Evolutionary conservation across 441 rosid genomes (phyloP), one percentile per base, ranked within the genome.

Genomic region (Mallotus japonicus): DNA sequence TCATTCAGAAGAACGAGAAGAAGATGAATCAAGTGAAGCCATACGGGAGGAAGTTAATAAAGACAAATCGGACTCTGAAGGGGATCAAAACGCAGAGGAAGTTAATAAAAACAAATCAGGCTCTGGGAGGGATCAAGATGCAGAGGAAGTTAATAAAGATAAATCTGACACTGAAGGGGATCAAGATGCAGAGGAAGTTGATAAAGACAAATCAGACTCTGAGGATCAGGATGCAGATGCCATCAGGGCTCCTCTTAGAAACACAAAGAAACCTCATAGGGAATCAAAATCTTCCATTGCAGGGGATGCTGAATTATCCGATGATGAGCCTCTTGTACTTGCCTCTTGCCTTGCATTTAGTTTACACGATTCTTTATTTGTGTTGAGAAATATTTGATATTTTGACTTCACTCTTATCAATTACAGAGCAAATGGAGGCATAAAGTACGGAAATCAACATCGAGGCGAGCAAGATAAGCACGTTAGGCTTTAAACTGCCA

Each of bases 241-340:
- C 24, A 77, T 55, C 64, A 85, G 78, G 73, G 72, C 75, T 69
- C 76, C 81, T 73, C 65, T 66, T 22, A 70, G 65, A 73, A 60
- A 62, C 53, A 47, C 37, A 49, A 71, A 77, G 71, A 79, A 80
- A 73, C 59, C 68, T 3, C 61, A 4, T 14, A 62, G 22, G 10
- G 75, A 70, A 67, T 81, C 79, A 42, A 47, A 60, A 47, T 57
- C 81, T 59, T 79, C 73, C 5, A 65, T 57, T 71, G 83, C 61
- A 17, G 85, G 66, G 64, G 84, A 81, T 77, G 81, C 85, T 40
- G 95, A 90, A 76, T 67, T 82, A 68, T 87, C 97, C 5, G 99
- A 96, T 57, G 90, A 92, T 70, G 99, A 96, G 85, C 94, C 98
- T 69, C 97, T 96, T 75, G 99, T 95, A 93, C 77, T 22, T 78